A percentile compares a stretch with the other conserved stretches of the same genome.
Evolutionary conservation across 2,329 filamentous ascomycete genomes (phyloP).

Genomic region (Byssothecium circinans): DNA sequence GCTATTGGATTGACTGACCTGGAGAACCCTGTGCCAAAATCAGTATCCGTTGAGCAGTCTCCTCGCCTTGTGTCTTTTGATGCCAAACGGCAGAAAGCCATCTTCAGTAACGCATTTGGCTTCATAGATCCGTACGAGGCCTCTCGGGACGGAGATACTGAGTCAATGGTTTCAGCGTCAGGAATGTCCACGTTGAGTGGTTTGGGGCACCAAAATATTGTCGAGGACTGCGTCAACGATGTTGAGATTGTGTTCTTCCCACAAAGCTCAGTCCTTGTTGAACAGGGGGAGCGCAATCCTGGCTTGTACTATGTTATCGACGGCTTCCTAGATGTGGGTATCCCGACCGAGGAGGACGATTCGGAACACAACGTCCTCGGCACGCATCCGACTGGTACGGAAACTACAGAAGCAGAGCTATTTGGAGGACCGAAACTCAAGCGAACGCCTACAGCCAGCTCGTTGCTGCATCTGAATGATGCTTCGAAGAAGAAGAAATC

Average conservation of each 20-base stretch:
- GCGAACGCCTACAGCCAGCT: constrained; percentile 28
- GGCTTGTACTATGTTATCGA: constrained; percentile 97
- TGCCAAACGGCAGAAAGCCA: constrained; percentile 73
- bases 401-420: constrained; percentile 40
- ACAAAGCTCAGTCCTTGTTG: constrained; percentile 88
- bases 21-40: constrained; percentile 65
- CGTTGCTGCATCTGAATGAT: constrained; percentile 29
- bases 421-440: constrained; percentile 31
- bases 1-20: constrained; percentile 79
- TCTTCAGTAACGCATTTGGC: constrained; percentile 86
- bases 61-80: constrained; percentile 84
- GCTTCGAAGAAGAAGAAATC: constrained; percentile 49
- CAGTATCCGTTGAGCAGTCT: constrained; percentile 77
- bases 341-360: constrained; percentile 70
- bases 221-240: constrained; percentile 85
- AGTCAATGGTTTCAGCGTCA: constrained; percentile 69
- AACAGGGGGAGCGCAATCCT: constrained; percentile 95
- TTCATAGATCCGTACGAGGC: constrained; percentile 84
- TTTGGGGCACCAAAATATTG: constrained; percentile 64
- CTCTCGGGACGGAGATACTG: constrained; percentile 77
- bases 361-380: constrained; percentile 48
- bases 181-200: constrained; percentile 53
- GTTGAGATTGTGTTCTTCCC: constrained; percentile 98
- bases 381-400: constrained; percentile 37
- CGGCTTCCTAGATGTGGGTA: constrained; percentile 91